phyloP scores from a whole-genome alignment of 2,329 filamentous ascomycete genomes.

The Anthostomella pinea region DNA sequence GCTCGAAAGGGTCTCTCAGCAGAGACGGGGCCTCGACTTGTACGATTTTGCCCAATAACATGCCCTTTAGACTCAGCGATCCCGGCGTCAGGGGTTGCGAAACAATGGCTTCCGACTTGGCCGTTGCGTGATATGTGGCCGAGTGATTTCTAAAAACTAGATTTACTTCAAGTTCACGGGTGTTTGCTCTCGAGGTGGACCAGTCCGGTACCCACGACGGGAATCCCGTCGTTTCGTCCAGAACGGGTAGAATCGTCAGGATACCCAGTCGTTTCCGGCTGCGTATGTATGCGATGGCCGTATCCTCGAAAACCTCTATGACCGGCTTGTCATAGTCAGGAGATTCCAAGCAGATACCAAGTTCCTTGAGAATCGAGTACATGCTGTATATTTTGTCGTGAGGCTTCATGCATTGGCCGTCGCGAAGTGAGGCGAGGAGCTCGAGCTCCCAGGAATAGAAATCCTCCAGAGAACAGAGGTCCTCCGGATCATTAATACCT shows the following conservation, averaged over 20 bases:
- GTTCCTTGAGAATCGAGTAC: conserved; percentile 2
- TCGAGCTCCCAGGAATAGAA: not conserved
- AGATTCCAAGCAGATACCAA: conserved; percentile 2
- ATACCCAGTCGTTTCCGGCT: conserved; percentile 5
- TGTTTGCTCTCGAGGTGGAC: not conserved
- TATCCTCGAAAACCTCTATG: conserved; percentile 7
- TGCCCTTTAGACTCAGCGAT: too few relatives aligned
- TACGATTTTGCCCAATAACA: too few relatives aligned
- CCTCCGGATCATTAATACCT: not conserved
- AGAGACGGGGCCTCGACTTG: too few relatives aligned
- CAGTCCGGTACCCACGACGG: conserved; percentile 16
- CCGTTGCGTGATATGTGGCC: not conserved
- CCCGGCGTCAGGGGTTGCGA: too few relatives aligned
- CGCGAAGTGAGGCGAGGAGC: conserved; percentile 4
- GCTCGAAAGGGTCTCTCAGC: too few relatives aligned
- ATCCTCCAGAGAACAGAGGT: not conserved
- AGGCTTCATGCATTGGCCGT: not conserved
- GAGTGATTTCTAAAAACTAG: not conserved
- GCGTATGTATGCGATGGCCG: conserved; percentile 5
- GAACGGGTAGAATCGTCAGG: conserved; percentile 1
- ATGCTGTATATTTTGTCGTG: conserved; percentile 11
- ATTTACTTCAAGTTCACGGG: conserved; percentile 2
- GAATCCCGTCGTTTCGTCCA: not conserved
- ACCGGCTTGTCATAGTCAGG: conserved; percentile 11
- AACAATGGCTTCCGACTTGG: conserved; percentile 1